Conservation (phyloP, 2,329 filamentous ascomycete genomes). For the Colletotrichum theobromicola region DNA sequence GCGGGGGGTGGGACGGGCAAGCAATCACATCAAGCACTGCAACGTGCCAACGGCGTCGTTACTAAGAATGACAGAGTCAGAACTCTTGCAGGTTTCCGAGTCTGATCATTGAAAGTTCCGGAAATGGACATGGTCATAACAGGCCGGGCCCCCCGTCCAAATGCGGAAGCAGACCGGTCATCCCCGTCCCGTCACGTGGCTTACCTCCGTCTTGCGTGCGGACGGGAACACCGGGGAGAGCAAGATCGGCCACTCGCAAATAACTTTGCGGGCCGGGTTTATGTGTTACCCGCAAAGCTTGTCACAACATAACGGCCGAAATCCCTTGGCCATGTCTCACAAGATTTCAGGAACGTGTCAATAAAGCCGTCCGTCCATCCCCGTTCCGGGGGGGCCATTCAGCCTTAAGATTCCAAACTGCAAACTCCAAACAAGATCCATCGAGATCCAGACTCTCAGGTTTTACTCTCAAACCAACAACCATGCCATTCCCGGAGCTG, state of each 20-base stretch:
- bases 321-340: not conserved
- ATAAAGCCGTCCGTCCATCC: not conserved
- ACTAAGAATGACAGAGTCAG: not conserved
- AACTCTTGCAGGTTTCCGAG: not conserved
- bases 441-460: not conserved
- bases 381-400: not conserved
- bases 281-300: not conserved
- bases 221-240: not conserved
- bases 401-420: not conserved
- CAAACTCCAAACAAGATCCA: not conserved
- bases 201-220: not conserved
- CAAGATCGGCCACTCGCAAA: not conserved
- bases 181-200: not conserved
- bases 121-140: not conserved
- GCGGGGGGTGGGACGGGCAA: not conserved
- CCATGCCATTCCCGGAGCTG: not conserved
- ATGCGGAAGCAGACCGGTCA: not conserved
- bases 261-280: not conserved
- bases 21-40: not conserved
- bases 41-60: not conserved
- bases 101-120: not conserved
- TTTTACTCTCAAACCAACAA: not conserved
- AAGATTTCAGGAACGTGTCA: not conserved
- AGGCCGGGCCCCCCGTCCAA: accelerated
- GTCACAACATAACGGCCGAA: not conserved